phyloP scores from a whole-genome alignment of 2,329 filamentous ascomycete species.

The Byssoonygena ceratinophila region DNA sequence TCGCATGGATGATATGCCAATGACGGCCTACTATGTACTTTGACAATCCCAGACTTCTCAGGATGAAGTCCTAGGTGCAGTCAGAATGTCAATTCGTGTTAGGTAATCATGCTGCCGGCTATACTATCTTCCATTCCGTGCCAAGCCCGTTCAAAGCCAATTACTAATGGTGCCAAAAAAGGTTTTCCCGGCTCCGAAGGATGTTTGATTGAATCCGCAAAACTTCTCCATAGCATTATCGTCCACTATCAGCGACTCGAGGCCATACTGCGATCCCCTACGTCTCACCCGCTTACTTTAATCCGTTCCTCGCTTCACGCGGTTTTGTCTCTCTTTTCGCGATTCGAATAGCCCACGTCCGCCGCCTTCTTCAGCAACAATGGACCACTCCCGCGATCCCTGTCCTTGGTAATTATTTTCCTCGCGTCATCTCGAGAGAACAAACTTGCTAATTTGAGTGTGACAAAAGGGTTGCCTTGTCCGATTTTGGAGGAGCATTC shows the following conservation, averaged over 20 bases:
- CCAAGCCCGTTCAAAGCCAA: background rate
- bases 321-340: background rate
- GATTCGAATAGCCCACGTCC: background rate
- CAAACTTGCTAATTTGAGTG: background rate
- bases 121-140: background rate
- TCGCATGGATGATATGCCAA: too few relatives aligned
- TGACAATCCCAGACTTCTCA: too few relatives aligned
- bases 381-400: constrained; percentile 95
- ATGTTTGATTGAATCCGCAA: background rate
- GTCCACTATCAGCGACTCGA: background rate
- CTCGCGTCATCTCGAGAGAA: background rate
- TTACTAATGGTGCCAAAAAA: background rate
- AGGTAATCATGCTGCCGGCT: background rate
- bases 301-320: background rate
- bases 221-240: background rate
- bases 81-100: background rate
- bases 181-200: background rate
- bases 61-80: too few relatives aligned
- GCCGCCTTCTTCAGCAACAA: constrained; percentile 29
- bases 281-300: background rate
- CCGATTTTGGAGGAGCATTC: constrained; percentile 95
- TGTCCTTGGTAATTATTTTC: constrained; percentile 55
- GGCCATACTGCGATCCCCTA: background rate
- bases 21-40: too few relatives aligned
- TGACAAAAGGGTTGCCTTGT: constrained; percentile 61